Conservation (phyloP, 2,329 filamentous ascomycete genomes). For the Periconia macrospinosa region DNA sequence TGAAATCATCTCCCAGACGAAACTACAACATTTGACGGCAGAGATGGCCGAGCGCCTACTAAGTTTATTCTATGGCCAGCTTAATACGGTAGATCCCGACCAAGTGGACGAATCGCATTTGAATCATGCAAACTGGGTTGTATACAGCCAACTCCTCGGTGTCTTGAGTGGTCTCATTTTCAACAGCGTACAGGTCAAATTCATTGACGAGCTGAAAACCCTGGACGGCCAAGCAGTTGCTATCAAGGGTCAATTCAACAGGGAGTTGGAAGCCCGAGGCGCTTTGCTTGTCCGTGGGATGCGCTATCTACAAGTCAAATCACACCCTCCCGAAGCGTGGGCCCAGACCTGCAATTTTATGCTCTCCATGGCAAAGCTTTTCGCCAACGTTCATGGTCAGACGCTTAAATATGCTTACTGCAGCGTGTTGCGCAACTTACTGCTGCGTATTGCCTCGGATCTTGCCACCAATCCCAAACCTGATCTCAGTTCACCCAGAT, state of each 20-base stretch:
- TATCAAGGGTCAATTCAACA: conserved; percentile 67
- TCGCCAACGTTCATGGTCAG: conserved; percentile 82
- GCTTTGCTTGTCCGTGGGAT: conserved; percentile 88
- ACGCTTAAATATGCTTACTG: conserved; percentile 94
- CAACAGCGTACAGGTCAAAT: conserved; percentile 77
- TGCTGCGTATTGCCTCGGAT: conserved; percentile 86
- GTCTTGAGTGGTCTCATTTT: conserved; percentile 96
- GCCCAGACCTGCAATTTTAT: conserved; percentile 88
- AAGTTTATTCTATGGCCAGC: conserved; percentile 93
- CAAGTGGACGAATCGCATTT: conserved; percentile 76
- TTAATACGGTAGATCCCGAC: conserved; percentile 85
- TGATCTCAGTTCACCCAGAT: conserved; percentile 79
- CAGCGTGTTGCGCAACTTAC: conserved; percentile 81
- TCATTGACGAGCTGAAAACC: conserved; percentile 76
- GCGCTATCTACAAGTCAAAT: conserved; percentile 81
- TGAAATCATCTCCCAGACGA: conserved; percentile 91
- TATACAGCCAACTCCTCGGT: conserved; percentile 91
- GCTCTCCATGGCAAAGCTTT: conserved; percentile 76
- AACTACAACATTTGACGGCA: conserved; percentile 74
- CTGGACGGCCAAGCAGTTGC: conserved; percentile 68
- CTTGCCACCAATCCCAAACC: conserved; percentile 71
- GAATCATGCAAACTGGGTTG: conserved; percentile 91
- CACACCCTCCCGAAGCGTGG: conserved; percentile 75
- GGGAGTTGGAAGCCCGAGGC: conserved; percentile 76
- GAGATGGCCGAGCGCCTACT: conserved; percentile 96